Conservation (phyloP, 2,329 filamentous ascomycete species). For the Cadophora sp. region DNA sequence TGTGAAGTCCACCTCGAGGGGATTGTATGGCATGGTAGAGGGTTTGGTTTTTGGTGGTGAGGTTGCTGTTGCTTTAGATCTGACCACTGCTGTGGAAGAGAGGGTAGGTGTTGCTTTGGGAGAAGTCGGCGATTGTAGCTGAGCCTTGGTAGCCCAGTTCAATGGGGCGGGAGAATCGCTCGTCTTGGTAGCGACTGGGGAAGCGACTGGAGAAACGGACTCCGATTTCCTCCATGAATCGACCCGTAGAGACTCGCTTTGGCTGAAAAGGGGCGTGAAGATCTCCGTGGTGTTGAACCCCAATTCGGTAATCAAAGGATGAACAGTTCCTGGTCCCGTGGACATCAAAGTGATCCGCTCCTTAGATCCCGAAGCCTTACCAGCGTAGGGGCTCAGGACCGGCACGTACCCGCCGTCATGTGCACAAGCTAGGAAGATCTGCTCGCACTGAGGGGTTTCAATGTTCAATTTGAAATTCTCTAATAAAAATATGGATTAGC, state of each 20-base stretch:
- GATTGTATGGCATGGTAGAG: constrained; percentile 3
- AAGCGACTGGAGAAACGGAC: too few relatives aligned
- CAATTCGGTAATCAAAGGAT: constrained; percentile 11
- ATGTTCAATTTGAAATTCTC: constrained; percentile 6
- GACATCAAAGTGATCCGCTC: constrained; percentile 2
- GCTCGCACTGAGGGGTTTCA: constrained; percentile 13
- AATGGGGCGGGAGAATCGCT: background rate
- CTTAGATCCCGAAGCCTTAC: constrained; percentile 1
- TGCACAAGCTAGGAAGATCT: constrained; percentile 8
- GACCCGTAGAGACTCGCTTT: constrained; percentile 10
- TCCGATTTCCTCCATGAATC: background rate
- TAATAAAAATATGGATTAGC: background rate
- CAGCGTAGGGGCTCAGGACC: background rate
- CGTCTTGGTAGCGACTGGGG: too few relatives aligned
- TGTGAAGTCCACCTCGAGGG: background rate
- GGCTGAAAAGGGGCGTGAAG: constrained; percentile 7
- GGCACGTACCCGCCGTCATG: constrained; percentile 13
- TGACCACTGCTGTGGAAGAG: background rate
- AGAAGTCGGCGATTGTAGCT: background rate
- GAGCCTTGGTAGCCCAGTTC: background rate
- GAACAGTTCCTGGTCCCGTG: constrained; percentile 4
- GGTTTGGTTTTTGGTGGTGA: background rate
- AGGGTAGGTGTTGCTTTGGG: too few relatives aligned
- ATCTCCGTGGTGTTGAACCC: constrained; percentile 4
- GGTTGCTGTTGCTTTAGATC: background rate